phyloP scores from a whole-genome alignment of 2,329 filamentous ascomycete genomes.

The Monilinia aucupariae region DNA sequence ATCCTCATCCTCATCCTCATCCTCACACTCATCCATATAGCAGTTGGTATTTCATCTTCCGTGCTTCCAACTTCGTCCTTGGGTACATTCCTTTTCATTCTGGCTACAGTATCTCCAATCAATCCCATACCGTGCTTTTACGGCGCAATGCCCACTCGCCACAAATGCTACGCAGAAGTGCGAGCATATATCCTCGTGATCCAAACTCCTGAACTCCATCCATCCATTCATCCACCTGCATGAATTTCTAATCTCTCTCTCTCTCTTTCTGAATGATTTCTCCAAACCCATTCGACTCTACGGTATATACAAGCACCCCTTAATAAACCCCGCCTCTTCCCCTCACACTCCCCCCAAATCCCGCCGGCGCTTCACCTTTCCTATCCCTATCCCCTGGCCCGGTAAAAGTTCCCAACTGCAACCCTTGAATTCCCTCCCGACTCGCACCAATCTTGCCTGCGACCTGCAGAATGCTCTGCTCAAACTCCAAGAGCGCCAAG shows the following conservation, averaged over 20 bases:
- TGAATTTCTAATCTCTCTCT: not conserved
- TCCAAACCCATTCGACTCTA: not conserved
- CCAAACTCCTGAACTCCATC: slow-evolving; percentile 5
- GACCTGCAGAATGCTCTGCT: slow-evolving; percentile 58
- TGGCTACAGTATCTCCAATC: slow-evolving; percentile 4
- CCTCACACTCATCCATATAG: no score
- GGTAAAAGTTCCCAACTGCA: slow-evolving; percentile 44
- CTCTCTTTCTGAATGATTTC: not conserved
- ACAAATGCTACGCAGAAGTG: not conserved
- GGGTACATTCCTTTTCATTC: slow-evolving; percentile 1
- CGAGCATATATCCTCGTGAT: not conserved
- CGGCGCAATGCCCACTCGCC: not conserved
- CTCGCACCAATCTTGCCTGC: slow-evolving; percentile 54
- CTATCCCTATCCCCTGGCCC: slow-evolving; percentile 12
- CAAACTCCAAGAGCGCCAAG: slow-evolving; percentile 58
- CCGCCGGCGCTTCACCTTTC: not conserved
- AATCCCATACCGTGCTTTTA: not conserved
- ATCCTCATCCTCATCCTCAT: no score
- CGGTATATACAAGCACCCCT: not conserved
- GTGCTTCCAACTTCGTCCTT: no score
- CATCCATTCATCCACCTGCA: not conserved
- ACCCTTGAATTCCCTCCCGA: slow-evolving; percentile 55
- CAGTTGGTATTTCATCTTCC: no score
- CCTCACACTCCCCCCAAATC: not conserved
- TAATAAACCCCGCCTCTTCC: slow-evolving; percentile 11